Evolutionary conservation across 495 filamentous ascomycete species (phyloP), one percentile per base, ranked within the genome.

Genomic region (Podospora australis): DNA sequence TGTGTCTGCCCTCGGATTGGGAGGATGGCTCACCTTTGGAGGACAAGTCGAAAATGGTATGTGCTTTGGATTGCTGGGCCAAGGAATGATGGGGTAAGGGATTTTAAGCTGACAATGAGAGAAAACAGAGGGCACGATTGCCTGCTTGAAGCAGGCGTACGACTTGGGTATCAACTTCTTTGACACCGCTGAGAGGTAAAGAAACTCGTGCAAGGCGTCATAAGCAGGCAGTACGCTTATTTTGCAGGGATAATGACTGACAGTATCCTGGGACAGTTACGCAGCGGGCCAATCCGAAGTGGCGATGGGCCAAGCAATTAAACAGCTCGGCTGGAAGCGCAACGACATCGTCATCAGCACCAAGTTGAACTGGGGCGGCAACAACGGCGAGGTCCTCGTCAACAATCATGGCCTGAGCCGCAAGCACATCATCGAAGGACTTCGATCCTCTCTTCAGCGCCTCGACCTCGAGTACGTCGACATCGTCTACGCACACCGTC

Each of bases 11-110:
- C 83, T 90, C 48, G 81, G 81, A 3, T 71, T 90, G 6, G 85
- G 86, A 29, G 82, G 82, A 32, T 86, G 82, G 82, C 77, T 89
- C 36, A 90, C 86, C 1, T 88, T 85, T 49, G 85, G 86, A 42
- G 86, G 86, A 24, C 78, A 87, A 63, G 80, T 88, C 43, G 81
- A 83, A 29, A 74, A 80, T 56, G 80, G 23, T 40, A 40, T 22
- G 21, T 8, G 4, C 7, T 39, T 39, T 39, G 11, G 5, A n/a
- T n/a, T n/a, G n/a, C n/a, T n/a, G n/a, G n/a, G n/a, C n/a, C n/a
- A n/a, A n/a, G n/a, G 11, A 11, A 34, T 14, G 30, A 34, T 4
- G 9, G 4, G 4, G n/a, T 10, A 16, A 17, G n/a, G n/a, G n/a
- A n/a, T n/a, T 0, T 6, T 16, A 8, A 36, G 13, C 32, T 36